Conservation (phyloP, 768 basidiomycete genomes). For the Hygrophorus russula region DNA sequence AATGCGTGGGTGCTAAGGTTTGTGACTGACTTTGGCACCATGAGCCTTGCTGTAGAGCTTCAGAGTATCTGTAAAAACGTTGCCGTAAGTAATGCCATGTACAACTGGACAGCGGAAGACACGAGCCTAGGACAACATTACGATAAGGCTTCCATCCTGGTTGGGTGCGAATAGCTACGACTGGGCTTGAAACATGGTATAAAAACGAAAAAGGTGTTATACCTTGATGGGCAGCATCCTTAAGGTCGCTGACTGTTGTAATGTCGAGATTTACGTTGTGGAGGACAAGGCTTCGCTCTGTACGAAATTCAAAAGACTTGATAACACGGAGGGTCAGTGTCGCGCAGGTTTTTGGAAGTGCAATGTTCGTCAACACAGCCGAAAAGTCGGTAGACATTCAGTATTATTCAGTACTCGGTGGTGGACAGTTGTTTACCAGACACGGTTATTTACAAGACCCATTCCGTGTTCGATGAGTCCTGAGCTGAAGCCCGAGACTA, state of each 20-base stretch:
- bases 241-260: constrained; percentile 72
- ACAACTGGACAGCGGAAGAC: constrained; percentile 1
- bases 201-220: constrained; percentile 9
- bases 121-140: constrained; percentile 54
- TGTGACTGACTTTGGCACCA: constrained; percentile 70
- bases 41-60: constrained; percentile 94
- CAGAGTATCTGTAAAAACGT: constrained; percentile 57
- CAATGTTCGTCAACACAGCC: constrained; percentile 48
- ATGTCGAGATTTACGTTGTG: constrained; percentile 69
- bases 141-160: constrained; percentile 87
- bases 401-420: too few relatives aligned
- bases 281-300: constrained; percentile 79
- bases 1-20: not conserved
- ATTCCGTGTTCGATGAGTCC: not conserved
- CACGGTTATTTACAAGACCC: not conserved
- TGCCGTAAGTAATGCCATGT: constrained; percentile 1
- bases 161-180: constrained; percentile 57
- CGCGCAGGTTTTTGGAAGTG: constrained; percentile 59
- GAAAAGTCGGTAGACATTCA: constrained; percentile 21
- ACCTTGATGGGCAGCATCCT: constrained; percentile 63
- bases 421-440: not conserved
- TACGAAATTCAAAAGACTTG: constrained; percentile 91
- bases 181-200: constrained; percentile 5
- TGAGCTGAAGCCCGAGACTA: not conserved
- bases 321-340: constrained; percentile 88